Percentiles rank a stretch among this genome's conserved stretches.
These are phyloP conservation scores for Russula griseocarnosa DNA, from an alignment of 768 basidiomycete species.

Conservation along the genomic window DNA sequence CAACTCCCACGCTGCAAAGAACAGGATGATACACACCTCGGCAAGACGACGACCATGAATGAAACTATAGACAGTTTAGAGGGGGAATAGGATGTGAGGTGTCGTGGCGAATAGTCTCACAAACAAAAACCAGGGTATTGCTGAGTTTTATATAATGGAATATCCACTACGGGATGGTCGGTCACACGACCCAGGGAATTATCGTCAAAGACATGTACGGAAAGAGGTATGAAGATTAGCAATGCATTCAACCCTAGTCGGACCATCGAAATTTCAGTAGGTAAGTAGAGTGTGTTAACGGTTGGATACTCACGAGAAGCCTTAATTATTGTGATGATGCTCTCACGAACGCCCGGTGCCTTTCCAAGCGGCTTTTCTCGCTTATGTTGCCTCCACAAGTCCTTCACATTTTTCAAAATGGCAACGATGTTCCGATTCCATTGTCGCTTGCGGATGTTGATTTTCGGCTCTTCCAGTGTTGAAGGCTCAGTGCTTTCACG, in stretches of 20 bases:
- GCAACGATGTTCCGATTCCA: no score
- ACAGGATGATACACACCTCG: slow-evolving; percentile 45
- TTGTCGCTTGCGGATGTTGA: background rate
- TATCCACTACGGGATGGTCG: slow-evolving; percentile 57
- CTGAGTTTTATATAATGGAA: slow-evolving; percentile 53
- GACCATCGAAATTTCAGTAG: background rate
- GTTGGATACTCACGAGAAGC: slow-evolving; percentile 50
- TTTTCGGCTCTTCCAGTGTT: no score
- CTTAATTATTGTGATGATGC: slow-evolving; percentile 50
- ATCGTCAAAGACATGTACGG: slow-evolving; percentile 40
- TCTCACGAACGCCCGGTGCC: slow-evolving; percentile 44
- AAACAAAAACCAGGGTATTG: slow-evolving; percentile 67
- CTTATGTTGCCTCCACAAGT: slow-evolving; percentile 6
- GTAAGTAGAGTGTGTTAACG: background rate
- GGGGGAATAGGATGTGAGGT: background rate
- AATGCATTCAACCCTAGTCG: slow-evolving; percentile 61
- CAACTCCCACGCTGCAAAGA: background rate
- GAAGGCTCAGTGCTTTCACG: no score
- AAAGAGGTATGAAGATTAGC: slow-evolving; percentile 66
- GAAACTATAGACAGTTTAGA: slow-evolving; percentile 45
- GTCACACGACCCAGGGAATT: slow-evolving; percentile 8
- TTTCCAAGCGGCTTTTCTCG: slow-evolving; percentile 37
- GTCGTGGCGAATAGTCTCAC: slow-evolving; percentile 41
- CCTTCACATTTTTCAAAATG: no score
- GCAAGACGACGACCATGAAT: slow-evolving; percentile 81